Base-by-base conservation (phyloP, 106 monocot species). In the Apostasia ramifera region DNA sequence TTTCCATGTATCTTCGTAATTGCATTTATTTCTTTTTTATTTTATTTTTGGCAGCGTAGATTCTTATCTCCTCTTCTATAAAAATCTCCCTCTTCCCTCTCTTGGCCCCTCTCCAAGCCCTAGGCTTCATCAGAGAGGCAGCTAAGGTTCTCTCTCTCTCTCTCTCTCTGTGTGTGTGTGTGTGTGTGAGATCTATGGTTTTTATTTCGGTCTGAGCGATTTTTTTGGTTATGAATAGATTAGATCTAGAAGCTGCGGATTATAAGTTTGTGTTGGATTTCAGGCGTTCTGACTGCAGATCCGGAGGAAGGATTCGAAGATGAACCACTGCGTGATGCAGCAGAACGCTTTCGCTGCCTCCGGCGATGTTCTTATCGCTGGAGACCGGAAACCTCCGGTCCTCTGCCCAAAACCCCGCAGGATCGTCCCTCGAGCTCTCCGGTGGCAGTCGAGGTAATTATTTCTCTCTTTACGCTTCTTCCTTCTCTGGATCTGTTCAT, bases 381-480 rank as follows among this genome's bases (percentile, higher is more conserved):
- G 8, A 10, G 79, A 79, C 63, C 69, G 73, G 49, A 63, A 65
- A 47, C 14, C 54, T 1, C 62, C 81, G 6, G 72, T 86, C 39
- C 50, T 79, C 44, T 86, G 86, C 73, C 86, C 86, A 1, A 82
- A 86, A 40, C 86, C 86, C 1, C 75, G 79, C 8, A 77, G 84
- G 45, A 44, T 84, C 57, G 67, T 68, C 56, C 42, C 61, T 61
- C 62, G 75, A 43, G 67, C 71, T 5, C 51, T 78, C 8, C 70
- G 74, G 38, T 59, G 69, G 67, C 71, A 67, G 0, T 13, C 65
- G 41, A 69, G 57, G 74, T 78, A 66, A 41, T 26, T 72, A 10
- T 7, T 43, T 53, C 41, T 8, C 1, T 43, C 44, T 8, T 53
- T 45, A 2, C 4, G 13, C n/a, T 47, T 15, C 9, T 61, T 44